A percentile compares a stretch with the other conserved stretches of the same genome.
phyloP scores from a whole-genome alignment of 1,284 basidiomycete species.

The Fistulina hepatica region DNA sequence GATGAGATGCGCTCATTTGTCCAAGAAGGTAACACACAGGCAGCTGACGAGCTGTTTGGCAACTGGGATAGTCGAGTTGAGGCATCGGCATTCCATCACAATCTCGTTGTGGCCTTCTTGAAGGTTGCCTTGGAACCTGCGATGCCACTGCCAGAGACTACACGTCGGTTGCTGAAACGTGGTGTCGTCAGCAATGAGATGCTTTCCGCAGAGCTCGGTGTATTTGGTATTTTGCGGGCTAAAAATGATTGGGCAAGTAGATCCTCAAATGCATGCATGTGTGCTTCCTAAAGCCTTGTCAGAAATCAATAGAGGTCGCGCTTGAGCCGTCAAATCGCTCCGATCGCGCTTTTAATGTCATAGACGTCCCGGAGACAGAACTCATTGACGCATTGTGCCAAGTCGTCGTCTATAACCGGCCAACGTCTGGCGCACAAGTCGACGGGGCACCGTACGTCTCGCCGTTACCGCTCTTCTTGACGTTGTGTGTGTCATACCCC shows the following conservation, averaged over 20 bases:
- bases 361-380: slow-evolving; percentile 53
- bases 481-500: slow-evolving; percentile 39
- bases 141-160: slow-evolving; percentile 38
- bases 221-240: slow-evolving; percentile 38
- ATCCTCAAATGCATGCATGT: slow-evolving; percentile 4
- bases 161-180: slow-evolving; percentile 43
- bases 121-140: slow-evolving; percentile 41
- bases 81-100: slow-evolving; percentile 11
- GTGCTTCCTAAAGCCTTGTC: slow-evolving; percentile 6
- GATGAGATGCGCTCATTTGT: slow-evolving; percentile 22
- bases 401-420: slow-evolving; percentile 28
- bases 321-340: slow-evolving; percentile 27
- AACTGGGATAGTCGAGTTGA: slow-evolving; percentile 34
- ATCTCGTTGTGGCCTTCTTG: slow-evolving; percentile 41
- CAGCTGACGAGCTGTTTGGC: slow-evolving; percentile 39
- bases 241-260: slow-evolving; percentile 57
- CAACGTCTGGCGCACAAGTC: slow-evolving; percentile 31
- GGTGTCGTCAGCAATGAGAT: slow-evolving; percentile 46
- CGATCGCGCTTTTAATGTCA: slow-evolving; percentile 26
- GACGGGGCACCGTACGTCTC: slow-evolving; percentile 33
- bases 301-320: slow-evolving; percentile 47
- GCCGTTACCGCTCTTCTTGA: slow-evolving; percentile 39
- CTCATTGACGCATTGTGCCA: slow-evolving; percentile 39
- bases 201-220: slow-evolving; percentile 37
- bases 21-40: no score